Base-by-base conservation (phyloP, 1,284 basidiomycete species). In the Chiua sp. region DNA sequence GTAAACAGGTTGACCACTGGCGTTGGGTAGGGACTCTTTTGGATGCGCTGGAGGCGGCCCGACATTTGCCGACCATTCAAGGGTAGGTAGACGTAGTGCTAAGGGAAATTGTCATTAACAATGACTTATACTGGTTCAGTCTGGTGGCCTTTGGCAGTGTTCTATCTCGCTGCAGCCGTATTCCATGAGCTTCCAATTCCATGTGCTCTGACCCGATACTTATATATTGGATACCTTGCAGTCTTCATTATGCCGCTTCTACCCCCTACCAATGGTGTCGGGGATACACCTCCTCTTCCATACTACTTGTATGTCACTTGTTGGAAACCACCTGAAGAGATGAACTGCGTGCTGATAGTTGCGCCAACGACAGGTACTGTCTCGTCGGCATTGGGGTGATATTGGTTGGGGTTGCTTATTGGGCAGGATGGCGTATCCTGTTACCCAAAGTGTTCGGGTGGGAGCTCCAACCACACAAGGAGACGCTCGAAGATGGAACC, bases 171-270 rank as follows among this genome's bases (percentile, higher is more conserved):
- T 12, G 81, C 81, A 2, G 77, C 83, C 0, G 66, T 77, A 7
- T 86, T 87, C 73, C 72, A 84, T 87, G 57, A 59, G 79, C 66
- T 4, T 22, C 32, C 1, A 10, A 28, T 47, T 12, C 1, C 3
- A 6, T 3, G 26, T 5, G 20, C 18, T 7, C 12, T 10, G 39
- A 44, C 39, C 11, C 20, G 39, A 12, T 13, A 10, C 49, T 58
- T n/a, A n/a, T 4, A 60, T 28, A 4, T 23, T 4, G 6, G 7
- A 47, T 5, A 3, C 12, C 26, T 16, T 42, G 2, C 20, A 42
- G 84, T 87, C 47, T 72, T 87, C 8, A 66, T 87, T 30, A 79
- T 80, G 2, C 86, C 86, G 0, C 88, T 84, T 76, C 59, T 88
- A 5, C 80, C 68, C 23, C 86, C 87, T 4, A 72, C 80, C 0